A percentile compares a stretch with the other conserved stretches of the same genome.
phyloP scores from a whole-genome alignment of 345 rosid genomes.

The Crucihimalaya himalaica region DNA sequence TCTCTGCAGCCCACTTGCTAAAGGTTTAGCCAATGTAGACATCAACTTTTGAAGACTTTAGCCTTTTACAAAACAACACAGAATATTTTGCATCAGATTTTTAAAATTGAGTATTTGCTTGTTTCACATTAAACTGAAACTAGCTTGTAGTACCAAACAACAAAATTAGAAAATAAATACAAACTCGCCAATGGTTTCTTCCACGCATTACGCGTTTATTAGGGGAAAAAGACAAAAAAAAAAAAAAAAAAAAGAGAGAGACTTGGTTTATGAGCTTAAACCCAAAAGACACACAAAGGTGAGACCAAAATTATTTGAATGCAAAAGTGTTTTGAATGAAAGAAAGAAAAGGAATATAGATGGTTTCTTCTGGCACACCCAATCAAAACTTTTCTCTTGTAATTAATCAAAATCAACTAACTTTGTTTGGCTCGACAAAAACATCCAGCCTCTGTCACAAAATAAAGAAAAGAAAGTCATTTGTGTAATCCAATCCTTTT shows the following conservation, averaged over 20 bases:
- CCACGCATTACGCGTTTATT: background rate
- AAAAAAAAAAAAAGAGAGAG: background rate
- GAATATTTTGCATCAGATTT: slow-evolving; percentile 13
- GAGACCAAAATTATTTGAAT: slow-evolving; percentile 31
- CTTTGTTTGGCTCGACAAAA: slow-evolving; percentile 27
- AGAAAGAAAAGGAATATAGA: slow-evolving; percentile 35
- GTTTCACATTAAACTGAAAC: slow-evolving; percentile 8
- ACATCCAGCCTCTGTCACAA: background rate
- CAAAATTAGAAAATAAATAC: background rate
- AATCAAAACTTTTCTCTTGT: slow-evolving; percentile 20
- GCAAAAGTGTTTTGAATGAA: slow-evolving; percentile 31
- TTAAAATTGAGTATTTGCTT: background rate
- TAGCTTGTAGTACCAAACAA: background rate
- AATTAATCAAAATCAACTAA: slow-evolving; percentile 9
- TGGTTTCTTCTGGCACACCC: slow-evolving; percentile 36
- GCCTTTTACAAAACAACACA: slow-evolving; percentile 27
- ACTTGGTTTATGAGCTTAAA: slow-evolving; percentile 26
- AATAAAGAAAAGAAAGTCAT: background rate
- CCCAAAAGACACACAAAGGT: slow-evolving; percentile 29
- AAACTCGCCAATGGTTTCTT: background rate
- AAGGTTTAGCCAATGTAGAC: slow-evolving; percentile 24
- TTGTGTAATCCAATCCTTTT: slow-evolving; percentile 26
- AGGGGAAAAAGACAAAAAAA: background rate
- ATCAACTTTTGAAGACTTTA: slow-evolving; percentile 33
- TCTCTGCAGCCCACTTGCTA: slow-evolving; percentile 35